A percentile compares a stretch with the other conserved stretches of the same genome.
These are phyloP conservation scores for Hansenula sp. DNA, from an alignment of 1,139 yeast genomes.

Conservation along the genomic window DNA sequence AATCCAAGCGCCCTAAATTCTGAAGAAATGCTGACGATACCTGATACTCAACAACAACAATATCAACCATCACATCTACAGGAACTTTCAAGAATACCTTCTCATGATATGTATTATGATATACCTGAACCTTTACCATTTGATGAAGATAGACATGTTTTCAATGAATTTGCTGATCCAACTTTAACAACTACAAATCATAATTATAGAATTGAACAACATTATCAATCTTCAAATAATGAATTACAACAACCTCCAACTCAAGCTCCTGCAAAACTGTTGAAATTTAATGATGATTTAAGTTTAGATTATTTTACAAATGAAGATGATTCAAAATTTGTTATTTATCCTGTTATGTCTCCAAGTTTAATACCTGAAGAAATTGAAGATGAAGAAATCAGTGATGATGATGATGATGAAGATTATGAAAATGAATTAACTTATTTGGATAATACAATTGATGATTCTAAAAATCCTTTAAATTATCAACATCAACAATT, in stretches of 20 bases:
- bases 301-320: constrained; percentile 19
- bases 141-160: constrained; percentile 19
- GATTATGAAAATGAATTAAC: constrained; percentile 20
- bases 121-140: constrained; percentile 14
- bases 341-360: constrained; percentile 15
- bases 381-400: constrained; percentile 28
- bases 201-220: constrained; percentile 4
- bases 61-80: constrained; percentile 4
- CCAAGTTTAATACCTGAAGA: constrained; percentile 26
- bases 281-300: constrained; percentile 23
- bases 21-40: constrained; percentile 22
- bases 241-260: not conserved
- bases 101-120: constrained; percentile 23
- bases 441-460: constrained; percentile 16
- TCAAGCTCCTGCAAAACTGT: constrained; percentile 10
- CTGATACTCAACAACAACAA: constrained; percentile 14
- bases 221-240: not conserved
- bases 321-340: constrained; percentile 17
- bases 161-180: constrained; percentile 35
- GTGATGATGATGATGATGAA: constrained; percentile 25
- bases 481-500: constrained; percentile 3
- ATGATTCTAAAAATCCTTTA: constrained; percentile 5
- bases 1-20: constrained; percentile 20
- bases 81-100: constrained; percentile 15
- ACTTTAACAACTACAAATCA: constrained; percentile 27